A percentile compares a stretch with the other conserved stretches of the same genome.
phyloP scores from a whole-genome alignment of 352 stramenopile genomes.

The Thraustochytrium sp. region DNA sequence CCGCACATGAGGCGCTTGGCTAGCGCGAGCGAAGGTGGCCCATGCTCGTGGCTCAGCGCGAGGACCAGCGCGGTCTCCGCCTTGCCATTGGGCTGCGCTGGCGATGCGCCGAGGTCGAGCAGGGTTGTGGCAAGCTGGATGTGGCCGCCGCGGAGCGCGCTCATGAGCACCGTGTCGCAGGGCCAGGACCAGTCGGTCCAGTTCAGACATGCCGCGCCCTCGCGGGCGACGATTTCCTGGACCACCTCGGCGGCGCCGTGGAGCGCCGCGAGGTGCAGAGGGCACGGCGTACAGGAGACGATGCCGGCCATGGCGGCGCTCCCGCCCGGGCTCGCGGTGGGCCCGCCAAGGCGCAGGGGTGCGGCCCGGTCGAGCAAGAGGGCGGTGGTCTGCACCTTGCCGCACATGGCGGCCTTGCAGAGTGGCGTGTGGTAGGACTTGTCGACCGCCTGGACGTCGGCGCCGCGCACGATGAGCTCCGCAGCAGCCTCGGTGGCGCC shows the following conservation, averaged over 20 bases:
- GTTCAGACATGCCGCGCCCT: not conserved
- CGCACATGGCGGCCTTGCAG: not conserved
- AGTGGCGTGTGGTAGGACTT: not conserved
- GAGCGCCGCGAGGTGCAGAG: not conserved
- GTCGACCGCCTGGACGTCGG: not conserved
- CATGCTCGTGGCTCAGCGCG: not conserved
- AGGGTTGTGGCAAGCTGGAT: not conserved
- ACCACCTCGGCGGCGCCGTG: not conserved
- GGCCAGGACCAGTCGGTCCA: not conserved
- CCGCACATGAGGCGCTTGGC: not conserved
- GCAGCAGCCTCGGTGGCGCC: not conserved
- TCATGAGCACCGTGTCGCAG: not conserved
- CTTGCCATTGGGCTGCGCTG: not conserved
- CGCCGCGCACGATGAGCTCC: constrained; percentile 1
- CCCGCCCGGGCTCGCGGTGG: no score
- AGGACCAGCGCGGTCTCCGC: not conserved
- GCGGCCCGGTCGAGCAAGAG: not conserved
- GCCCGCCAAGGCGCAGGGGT: not conserved
- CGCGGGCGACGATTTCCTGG: not conserved
- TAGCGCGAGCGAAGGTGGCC: not conserved
- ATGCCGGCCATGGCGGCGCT: no score
- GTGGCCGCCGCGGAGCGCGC: not conserved
- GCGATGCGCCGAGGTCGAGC: not conserved
- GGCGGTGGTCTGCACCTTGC: not conserved
- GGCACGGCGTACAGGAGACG: not conserved